Evolutionary conservation across 495 filamentous ascomycete genomes (phyloP).

Genomic region (Tuber melanosporum): DNA sequence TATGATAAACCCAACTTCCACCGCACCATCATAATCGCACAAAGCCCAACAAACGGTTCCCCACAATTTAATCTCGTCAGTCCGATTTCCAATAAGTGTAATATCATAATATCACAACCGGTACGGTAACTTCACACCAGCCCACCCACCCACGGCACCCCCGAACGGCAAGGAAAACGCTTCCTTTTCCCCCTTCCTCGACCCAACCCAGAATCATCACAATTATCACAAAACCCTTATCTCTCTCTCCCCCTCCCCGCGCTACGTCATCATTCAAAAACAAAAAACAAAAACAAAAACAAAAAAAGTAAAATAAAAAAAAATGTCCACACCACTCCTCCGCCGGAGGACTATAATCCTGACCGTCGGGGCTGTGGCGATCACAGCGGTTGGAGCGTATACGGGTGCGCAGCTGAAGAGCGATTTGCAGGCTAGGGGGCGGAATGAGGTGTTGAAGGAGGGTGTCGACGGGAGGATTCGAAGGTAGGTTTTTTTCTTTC

Average conservation of each 20-base stretch:
- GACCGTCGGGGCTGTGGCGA: conserved; percentile 25
- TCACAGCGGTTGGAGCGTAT: conserved; percentile 36
- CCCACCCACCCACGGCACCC: too few species aligned
- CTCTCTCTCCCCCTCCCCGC: not conserved
- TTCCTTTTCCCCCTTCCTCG: too few species aligned
- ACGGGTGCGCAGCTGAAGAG: conserved; percentile 35
- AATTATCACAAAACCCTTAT: not conserved
- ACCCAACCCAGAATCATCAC: not conserved
- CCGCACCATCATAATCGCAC: too few species aligned
- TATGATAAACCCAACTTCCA: too few species aligned
- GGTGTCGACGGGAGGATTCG: conserved; percentile 25
- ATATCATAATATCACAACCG: not conserved
- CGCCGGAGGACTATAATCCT: conserved; percentile 29
- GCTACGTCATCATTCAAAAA: not conserved
- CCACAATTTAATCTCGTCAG: not conserved
- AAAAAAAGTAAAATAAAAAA: too few species aligned
- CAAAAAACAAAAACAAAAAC: not conserved
- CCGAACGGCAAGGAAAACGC: too few species aligned
- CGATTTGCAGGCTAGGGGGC: conserved; percentile 19
- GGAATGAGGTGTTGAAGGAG: conserved; percentile 13
- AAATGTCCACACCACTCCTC: conserved; percentile 28
- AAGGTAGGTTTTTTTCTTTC: conserved; percentile 7
- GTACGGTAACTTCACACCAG: too few species aligned
- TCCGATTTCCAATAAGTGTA: not conserved
- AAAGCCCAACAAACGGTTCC: too few species aligned